phyloP scores from a whole-genome alignment of 768 basidiomycete species.

The Suillus occidentalis region DNA sequence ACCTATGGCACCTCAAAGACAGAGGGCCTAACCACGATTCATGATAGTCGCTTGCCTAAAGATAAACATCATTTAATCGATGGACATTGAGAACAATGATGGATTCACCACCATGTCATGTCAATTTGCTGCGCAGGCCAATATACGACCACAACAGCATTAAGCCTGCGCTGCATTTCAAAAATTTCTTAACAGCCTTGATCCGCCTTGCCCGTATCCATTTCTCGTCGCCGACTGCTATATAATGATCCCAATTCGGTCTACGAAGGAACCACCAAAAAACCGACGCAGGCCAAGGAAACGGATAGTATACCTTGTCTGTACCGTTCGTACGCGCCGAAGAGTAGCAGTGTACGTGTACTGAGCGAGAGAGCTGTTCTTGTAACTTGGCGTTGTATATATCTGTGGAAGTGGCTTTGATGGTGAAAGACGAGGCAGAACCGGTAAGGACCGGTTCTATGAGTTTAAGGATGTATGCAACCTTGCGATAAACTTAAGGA shows the following conservation, averaged over 20 bases:
- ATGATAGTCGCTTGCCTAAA: not conserved
- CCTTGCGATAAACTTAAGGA: not conserved
- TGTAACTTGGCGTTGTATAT: not conserved
- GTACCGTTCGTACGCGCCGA: not conserved
- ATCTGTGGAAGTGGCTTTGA: not conserved
- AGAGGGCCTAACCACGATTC: not conserved
- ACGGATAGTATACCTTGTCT: not conserved
- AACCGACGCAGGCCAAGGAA: not conserved
- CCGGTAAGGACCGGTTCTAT: not conserved
- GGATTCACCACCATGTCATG: not conserved
- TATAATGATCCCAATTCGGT: not conserved
- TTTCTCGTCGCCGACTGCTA: not conserved
- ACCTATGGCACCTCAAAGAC: not conserved
- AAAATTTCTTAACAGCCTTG: constrained; percentile 4
- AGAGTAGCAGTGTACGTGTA: not conserved
- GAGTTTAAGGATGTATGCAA: not conserved
- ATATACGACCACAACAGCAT: constrained; percentile 12
- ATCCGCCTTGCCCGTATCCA: constrained; percentile 27
- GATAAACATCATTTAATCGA: not conserved
- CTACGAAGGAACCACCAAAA: not conserved
- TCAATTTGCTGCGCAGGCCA: not conserved
- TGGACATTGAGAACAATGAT: not conserved
- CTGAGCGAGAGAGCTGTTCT: not conserved
- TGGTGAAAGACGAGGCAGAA: not conserved
- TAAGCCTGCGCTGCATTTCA: constrained; percentile 8